Evolutionary conservation across 1,284 basidiomycete species (phyloP), one percentile per base, ranked within the genome.

Genomic region (Apiotrichum veenhuisii): DNA sequence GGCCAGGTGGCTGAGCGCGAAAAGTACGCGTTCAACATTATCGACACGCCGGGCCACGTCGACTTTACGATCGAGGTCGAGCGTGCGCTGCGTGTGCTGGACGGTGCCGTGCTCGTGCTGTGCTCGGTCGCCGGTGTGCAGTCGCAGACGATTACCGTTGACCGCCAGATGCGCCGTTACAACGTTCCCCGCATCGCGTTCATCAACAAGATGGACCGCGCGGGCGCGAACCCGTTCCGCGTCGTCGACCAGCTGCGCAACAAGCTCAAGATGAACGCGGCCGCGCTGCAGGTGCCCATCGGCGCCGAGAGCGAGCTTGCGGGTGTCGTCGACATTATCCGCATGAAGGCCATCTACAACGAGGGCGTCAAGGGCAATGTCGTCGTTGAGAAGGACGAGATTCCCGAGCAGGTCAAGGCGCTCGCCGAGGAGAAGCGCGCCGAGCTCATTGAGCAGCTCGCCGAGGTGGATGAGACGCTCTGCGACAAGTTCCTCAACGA

Each of bases 1-100:
- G 69, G 65, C 56, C 55, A 60, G 9, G 54, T 26, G 30, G 45
- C 50, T 10, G 81, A 82, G 51, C 86, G 85, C 74, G 83, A 91
- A 68, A 89, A 91, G 57, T 98, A 88, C 76, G 87, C 90, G 30
- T 87, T 98, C 75, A 99, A 99, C 77, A 98, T 98, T 63, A 98
- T 99, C 71, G 96, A 99, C 79, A 98, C 96, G 0, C 96, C 96
- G 61, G 95, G 92, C 67, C 96, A 98, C 82, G 96, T 99, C 66
- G 96, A 99, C 77, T 98, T 99, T 72, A 99, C 96, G 3, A 98
- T 98, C 69, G 96, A 98, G 78, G 96, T 98, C 9, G 96, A 99
- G 77, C 85, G 96, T 30, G 96, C 96, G 34, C 80, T 99, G 50
- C 87, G 96, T 64, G 96, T 98, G 11, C 80, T 99, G 57, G 96